Evolutionary conservation across 257 asterid genomes (phyloP), one percentile per base, ranked within the genome.

Genomic region (Solanum paucissectum): DNA sequence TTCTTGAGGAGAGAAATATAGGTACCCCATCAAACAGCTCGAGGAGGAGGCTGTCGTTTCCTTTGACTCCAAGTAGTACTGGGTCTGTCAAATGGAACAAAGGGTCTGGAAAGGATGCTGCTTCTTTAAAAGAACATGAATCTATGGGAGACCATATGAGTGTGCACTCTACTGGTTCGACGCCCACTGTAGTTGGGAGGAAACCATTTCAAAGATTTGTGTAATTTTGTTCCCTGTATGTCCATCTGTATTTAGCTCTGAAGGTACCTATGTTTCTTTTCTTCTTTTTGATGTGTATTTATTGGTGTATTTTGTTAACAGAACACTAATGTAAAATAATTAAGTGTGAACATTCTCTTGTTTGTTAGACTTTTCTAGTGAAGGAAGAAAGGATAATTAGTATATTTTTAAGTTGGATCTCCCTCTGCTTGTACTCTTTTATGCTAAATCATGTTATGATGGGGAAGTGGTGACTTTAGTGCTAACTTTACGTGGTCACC

Each of bases 151-250:
- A 90, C 44, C 33, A 60, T 69, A 29, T 91, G 87, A 94, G 98
- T 83, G 88, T 91, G 88, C 93, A 90, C 87, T 95, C 99, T 11
- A 68, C 95, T 12, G 94, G 92, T 85, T 96, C 98, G 21, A 95
- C 92, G 95, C 98, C 98, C 1, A 93, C 91, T 49, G 62, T 89
- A 29, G 94, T 84, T 90, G 97, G 95, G 89, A 96, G 97, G 90
- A 96, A 90, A 91, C 98, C 98, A 0, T 96, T 96, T 90, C 94
- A 96, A 91, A 93, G 99, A 94, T 96, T 96, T 91, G 99, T 93
- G 96, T 96, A 98, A 96, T 91, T 90, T 74, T 83, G n/a, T 89
- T 60, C 27, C 37, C 84, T 73, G 64, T 88, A 66, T 16, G 76
- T 21, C 34, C 83, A 66, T 89, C 87, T 89, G 82, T 87, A 87